phyloP scores from a whole-genome alignment of 129 eudicot species.

The Lactuca sativa region DNA sequence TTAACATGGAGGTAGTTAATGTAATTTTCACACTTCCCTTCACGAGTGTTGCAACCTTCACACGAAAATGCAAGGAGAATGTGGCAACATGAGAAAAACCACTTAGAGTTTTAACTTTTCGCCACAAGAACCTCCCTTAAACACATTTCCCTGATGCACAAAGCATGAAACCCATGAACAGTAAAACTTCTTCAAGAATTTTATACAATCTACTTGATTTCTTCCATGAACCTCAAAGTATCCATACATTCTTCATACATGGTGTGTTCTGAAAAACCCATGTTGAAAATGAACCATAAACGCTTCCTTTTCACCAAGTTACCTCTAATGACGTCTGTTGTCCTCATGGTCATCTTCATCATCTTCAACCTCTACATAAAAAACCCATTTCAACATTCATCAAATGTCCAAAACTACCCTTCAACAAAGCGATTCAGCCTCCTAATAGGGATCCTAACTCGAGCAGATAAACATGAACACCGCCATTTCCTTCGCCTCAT shows the following conservation, averaged over 20 bases:
- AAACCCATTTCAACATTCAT: slow-evolving; percentile 23
- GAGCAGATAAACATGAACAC: slow-evolving; percentile 49
- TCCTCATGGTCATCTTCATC: slow-evolving; percentile 44
- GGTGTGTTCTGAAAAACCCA: slow-evolving; percentile 17
- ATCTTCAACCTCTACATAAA: slow-evolving; percentile 48
- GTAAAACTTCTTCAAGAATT: slow-evolving; percentile 19
- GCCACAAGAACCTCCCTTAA: slow-evolving; percentile 23
- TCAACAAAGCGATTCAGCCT: slow-evolving; percentile 47
- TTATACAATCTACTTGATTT: slow-evolving; percentile 1
- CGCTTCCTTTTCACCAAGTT: slow-evolving; percentile 34
- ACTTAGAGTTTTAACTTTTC: slow-evolving; percentile 28
- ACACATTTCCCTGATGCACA: slow-evolving; percentile 30
- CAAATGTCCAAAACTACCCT: slow-evolving; percentile 29
- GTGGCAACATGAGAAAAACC: slow-evolving; percentile 23
- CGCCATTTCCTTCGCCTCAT: slow-evolving; percentile 86
- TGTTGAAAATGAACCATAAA: slow-evolving; percentile 33
- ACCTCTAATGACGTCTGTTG: slow-evolving; percentile 32
- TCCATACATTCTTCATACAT: slow-evolving; percentile 19
- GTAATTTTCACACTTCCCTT: slow-evolving; percentile 19
- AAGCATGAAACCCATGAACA: slow-evolving; percentile 25
- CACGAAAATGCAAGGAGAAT: slow-evolving; percentile 17
- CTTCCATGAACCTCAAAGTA: slow-evolving; percentile 27
- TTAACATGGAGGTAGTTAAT: slow-evolving; percentile 5
- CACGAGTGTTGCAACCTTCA: slow-evolving; percentile 23
- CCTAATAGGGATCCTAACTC: slow-evolving; percentile 64